These are phyloP conservation scores for Leccinum ochraceum DNA, from an alignment of 768 basidiomycete species.

Conservation along the genomic window DNA sequence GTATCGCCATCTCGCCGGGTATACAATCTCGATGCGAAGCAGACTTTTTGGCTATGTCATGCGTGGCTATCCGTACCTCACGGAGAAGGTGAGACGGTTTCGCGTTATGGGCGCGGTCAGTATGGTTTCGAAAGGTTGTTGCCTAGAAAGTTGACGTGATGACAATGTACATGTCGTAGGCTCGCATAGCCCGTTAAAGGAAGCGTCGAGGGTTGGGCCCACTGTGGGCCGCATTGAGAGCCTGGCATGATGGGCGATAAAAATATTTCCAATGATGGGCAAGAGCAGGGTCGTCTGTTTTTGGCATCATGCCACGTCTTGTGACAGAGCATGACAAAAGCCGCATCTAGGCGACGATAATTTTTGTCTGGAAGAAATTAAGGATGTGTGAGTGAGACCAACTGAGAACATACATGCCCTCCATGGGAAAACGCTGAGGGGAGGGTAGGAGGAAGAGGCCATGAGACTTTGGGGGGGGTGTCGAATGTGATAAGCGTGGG, in stretches of 20 bases:
- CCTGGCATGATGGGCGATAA: neutral
- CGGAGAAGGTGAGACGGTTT: conserved; percentile 2
- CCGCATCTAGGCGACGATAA: neutral
- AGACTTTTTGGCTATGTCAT: conserved; percentile 12
- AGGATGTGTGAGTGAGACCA: neutral
- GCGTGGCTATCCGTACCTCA: neutral
- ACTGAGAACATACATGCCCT: neutral
- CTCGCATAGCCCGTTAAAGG: neutral
- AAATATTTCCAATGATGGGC: neutral
- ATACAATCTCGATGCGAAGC: conserved; percentile 3
- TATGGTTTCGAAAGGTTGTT: neutral
- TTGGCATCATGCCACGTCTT: conserved; percentile 4
- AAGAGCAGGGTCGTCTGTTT: neutral
- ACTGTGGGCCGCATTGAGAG: neutral
- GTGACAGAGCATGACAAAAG: neutral
- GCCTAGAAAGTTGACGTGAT: neutral
- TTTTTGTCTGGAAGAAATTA: neutral
- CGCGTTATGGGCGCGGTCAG: conserved; percentile 9
- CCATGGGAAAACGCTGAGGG: neutral
- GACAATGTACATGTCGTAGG: conserved; percentile 9
- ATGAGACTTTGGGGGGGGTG: conserved; percentile 16
- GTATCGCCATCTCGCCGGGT: neutral
- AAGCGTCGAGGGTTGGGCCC: neutral
- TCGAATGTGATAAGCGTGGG: conserved; percentile 17
- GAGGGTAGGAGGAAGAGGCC: neutral